Evolutionary conservation across 2,329 filamentous ascomycete genomes (phyloP).

Genomic region (Talaromyces islandicus): DNA sequence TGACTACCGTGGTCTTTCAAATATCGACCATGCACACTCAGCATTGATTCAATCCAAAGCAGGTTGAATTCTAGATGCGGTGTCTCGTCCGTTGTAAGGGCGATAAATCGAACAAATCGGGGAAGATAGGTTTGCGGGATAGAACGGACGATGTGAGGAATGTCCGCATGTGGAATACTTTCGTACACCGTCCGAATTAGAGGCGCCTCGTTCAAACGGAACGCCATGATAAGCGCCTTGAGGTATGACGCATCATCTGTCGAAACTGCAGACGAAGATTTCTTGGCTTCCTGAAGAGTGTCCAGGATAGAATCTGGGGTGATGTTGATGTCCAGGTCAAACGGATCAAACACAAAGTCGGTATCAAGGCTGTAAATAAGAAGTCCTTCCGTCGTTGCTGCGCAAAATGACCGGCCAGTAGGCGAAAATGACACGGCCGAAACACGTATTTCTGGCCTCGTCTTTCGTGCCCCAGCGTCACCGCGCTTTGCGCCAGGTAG

Average conservation of each 20-base stretch:
- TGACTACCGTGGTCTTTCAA: conserved; percentile 74
- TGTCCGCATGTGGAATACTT: conserved; percentile 67
- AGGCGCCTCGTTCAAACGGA: conserved; percentile 81
- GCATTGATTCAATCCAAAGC: conserved; percentile 76
- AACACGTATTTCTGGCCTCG: conserved; percentile 76
- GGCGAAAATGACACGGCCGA: conserved; percentile 81
- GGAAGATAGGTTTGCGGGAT: conserved; percentile 82
- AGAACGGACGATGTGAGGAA: conserved; percentile 69
- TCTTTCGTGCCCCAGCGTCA: conserved; percentile 73
- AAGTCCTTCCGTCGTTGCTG: conserved; percentile 88
- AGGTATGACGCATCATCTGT: conserved; percentile 67
- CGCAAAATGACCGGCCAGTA: conserved; percentile 84
- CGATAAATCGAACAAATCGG: conserved; percentile 78
- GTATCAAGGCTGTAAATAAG: conserved; percentile 89
- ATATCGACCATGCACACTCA: conserved; percentile 79
- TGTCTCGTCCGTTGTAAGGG: conserved; percentile 78
- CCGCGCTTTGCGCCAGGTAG: conserved; percentile 84
- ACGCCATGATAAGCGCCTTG: conserved; percentile 93
- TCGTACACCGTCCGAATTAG: conserved; percentile 84
- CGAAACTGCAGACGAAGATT: conserved; percentile 47
- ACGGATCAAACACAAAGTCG: conserved; percentile 82
- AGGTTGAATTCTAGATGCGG: conserved; percentile 94
- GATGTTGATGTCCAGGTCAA: conserved; percentile 90
- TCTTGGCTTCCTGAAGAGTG: conserved; percentile 53
- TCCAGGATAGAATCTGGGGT: conserved; percentile 79